A percentile compares a stretch with the other conserved stretches of the same genome.
These are phyloP conservation scores for Anisodus acutangulus DNA, from an alignment of 257 asterid genomes.

Conservation along the genomic window DNA sequence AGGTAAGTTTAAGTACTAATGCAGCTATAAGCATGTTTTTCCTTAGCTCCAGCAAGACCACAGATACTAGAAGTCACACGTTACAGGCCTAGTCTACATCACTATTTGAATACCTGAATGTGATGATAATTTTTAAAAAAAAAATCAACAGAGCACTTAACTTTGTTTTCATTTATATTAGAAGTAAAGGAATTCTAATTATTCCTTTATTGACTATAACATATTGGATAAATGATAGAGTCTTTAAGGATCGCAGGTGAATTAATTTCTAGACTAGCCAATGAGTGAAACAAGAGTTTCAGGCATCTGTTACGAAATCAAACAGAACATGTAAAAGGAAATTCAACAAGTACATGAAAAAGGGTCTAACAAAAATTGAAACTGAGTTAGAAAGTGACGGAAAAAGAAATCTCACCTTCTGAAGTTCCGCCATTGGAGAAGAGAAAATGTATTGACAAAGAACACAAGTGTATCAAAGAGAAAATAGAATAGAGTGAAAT, in stretches of 20 bases:
- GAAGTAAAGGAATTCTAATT: not conserved
- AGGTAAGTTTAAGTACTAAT: not conserved
- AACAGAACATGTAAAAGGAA: not conserved
- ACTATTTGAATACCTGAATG: not conserved
- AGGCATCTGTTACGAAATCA: not conserved
- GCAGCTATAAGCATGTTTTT: not conserved
- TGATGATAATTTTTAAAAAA: not conserved
- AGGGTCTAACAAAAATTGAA: not conserved
- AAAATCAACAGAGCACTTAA: not conserved
- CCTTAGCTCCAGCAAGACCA: not conserved
- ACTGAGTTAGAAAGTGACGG: not conserved
- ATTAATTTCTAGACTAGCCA: not conserved
- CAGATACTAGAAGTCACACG: not conserved
- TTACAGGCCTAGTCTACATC: not conserved
- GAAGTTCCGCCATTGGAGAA: conserved; percentile 22
- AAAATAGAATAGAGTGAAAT: not conserved
- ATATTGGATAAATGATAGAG: not conserved
- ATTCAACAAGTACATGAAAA: not conserved
- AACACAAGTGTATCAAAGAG: not conserved
- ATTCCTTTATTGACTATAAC: not conserved
- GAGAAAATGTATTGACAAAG: not conserved
- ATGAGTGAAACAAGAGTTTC: not conserved
- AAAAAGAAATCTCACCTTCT: not conserved
- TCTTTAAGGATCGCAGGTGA: not conserved
- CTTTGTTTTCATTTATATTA: not conserved